These are phyloP conservation scores for Epicoccum nigrum DNA, from an alignment of 2,329 filamentous ascomycete species.

Conservation along the genomic window DNA sequence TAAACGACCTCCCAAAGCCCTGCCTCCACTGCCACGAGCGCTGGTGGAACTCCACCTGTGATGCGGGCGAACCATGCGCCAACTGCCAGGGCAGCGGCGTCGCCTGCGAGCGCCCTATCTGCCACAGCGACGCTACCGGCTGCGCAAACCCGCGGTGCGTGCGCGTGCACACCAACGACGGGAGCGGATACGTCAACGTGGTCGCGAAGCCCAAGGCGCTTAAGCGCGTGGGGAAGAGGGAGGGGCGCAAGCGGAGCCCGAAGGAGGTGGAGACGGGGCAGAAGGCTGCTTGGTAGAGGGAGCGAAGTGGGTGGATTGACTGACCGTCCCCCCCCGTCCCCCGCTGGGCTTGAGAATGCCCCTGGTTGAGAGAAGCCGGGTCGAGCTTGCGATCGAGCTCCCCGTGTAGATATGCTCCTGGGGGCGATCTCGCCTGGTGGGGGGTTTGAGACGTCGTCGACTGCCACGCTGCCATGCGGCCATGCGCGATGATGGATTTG, in stretches of 20 bases:
- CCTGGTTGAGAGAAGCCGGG: too few relatives aligned
- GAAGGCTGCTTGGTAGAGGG: not conserved
- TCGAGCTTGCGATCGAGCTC: too few relatives aligned
- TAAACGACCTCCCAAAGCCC: too few relatives aligned
- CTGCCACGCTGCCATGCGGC: too few relatives aligned
- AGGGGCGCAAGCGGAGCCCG: not conserved
- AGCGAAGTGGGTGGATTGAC: too few relatives aligned
- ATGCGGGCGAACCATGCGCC: slow-evolving; percentile 9
- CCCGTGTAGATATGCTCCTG: too few relatives aligned
- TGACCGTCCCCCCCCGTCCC: too few relatives aligned
- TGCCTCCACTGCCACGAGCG: slow-evolving; percentile 12
- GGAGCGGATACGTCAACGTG: not conserved
- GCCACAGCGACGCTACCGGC: not conserved
- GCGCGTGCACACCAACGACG: slow-evolving; percentile 2
- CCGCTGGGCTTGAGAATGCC: too few relatives aligned
- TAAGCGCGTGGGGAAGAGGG: slow-evolving; percentile 6
- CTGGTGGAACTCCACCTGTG: slow-evolving; percentile 16
- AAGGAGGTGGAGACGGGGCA: not conserved
- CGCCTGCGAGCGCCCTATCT: slow-evolving; percentile 4
- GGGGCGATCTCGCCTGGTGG: too few relatives aligned
- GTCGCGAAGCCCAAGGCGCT: slow-evolving; percentile 7
- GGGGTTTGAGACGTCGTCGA: too few relatives aligned
- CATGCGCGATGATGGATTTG: too few relatives aligned
- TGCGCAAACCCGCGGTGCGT: not conserved
- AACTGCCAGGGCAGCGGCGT: slow-evolving; percentile 1